phyloP scores from a whole-genome alignment of 176 grass and related monocot species.

The Puya raimondii region DNA sequence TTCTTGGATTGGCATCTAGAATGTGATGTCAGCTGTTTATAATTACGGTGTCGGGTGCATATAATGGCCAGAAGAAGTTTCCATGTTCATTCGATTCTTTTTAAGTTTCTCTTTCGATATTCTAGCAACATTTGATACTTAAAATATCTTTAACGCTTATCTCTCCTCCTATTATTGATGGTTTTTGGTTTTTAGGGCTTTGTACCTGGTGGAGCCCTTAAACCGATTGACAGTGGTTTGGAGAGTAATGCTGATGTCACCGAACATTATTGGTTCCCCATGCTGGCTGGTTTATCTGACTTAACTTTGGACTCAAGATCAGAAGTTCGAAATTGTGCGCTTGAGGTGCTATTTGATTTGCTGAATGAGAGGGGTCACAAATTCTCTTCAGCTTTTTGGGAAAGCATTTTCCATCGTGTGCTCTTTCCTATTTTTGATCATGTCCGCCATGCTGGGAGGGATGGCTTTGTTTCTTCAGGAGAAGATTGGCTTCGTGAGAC shows the following conservation, averaged over 20 bases:
- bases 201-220: conserved; percentile 86
- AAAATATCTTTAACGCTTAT: neutral
- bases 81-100: neutral
- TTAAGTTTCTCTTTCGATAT: conserved; percentile 2
- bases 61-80: too few relatives aligned
- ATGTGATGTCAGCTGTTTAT: too few relatives aligned
- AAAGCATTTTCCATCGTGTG: conserved; percentile 96
- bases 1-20: too few relatives aligned
- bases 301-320: conserved; percentile 87
- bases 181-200: conserved; percentile 54
- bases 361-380: conserved; percentile 99
- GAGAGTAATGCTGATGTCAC: conserved; percentile 82
- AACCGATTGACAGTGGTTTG: conserved; percentile 55
- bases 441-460: conserved; percentile 91
- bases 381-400: conserved; percentile 97
- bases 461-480: conserved; percentile 60
- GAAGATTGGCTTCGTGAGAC: conserved; percentile 98
- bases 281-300: conserved; percentile 98
- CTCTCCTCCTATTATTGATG: conserved; percentile 11
- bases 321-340: conserved; percentile 92
- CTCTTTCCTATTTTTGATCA: conserved; percentile 99
- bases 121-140: neutral
- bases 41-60: too few relatives aligned
- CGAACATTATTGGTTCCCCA: conserved; percentile 99
- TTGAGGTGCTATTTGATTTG: conserved; percentile 98